phyloP scores from a whole-genome alignment of 805 yeast genomes.

The Hyphopichia homilentoma region DNA sequence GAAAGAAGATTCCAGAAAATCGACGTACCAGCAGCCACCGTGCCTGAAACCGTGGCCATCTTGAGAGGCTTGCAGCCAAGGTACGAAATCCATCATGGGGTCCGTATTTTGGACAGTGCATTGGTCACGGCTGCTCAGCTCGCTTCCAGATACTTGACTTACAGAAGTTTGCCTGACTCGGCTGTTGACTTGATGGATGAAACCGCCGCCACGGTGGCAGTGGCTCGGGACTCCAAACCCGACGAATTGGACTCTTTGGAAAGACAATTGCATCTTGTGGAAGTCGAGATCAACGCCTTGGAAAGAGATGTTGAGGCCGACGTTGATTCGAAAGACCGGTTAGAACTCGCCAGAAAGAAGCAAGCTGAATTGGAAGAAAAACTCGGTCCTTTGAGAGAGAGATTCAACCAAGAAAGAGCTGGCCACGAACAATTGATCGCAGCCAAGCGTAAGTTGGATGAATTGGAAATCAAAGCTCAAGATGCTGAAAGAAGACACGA shows the following conservation, averaged over 20 bases:
- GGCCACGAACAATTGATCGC: constrained; percentile 89
- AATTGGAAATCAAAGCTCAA: constrained; percentile 83
- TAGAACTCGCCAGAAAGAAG: constrained; percentile 71
- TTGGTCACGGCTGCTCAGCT: constrained; percentile 90
- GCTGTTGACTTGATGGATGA: constrained; percentile 97
- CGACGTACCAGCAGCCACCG: constrained; percentile 91
- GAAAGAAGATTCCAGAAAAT: constrained; percentile 98
- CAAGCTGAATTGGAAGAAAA: constrained; percentile 84
- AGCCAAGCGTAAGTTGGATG: constrained; percentile 88
- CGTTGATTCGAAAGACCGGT: constrained; percentile 78
- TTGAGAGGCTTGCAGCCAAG: constrained; percentile 93
- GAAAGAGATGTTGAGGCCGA: constrained; percentile 93
- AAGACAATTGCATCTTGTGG: constrained; percentile 84
- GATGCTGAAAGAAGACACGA: constrained; percentile 98
- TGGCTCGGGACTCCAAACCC: constrained; percentile 96
- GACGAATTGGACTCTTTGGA: constrained; percentile 93
- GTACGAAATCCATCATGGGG: constrained; percentile 97
- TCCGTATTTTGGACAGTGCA: constrained; percentile 91
- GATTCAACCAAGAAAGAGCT: constrained; percentile 80
- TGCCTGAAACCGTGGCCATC: constrained; percentile 91
- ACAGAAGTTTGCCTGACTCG: constrained; percentile 93
- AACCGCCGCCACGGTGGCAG: constrained; percentile 94
- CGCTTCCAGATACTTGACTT: constrained; percentile 91
- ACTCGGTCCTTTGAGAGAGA: constrained; percentile 77
- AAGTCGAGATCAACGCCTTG: constrained; percentile 94